phyloP scores from a whole-genome alignment of 179 eudicot genomes.

The Beta corolliflora region DNA sequence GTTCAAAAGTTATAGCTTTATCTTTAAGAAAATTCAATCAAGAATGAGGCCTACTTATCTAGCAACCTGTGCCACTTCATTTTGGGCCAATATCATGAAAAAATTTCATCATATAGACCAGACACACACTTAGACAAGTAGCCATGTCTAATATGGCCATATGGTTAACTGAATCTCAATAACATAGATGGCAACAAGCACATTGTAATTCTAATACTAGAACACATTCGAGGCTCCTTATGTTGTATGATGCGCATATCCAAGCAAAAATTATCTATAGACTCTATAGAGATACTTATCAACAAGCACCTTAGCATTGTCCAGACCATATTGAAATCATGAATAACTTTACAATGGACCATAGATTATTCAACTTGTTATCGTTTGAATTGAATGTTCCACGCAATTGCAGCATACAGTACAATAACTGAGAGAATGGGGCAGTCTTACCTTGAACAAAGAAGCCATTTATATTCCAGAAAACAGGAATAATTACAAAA shows the following conservation, averaged over 20 bases:
- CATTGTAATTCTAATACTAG: background rate
- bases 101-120: too few relatives aligned
- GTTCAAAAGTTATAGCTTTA: background rate
- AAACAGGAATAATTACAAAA: background rate
- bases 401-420: background rate
- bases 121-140: too few relatives aligned
- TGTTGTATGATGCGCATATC: background rate
- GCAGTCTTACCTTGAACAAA: conserved; percentile 30
- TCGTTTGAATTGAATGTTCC: background rate
- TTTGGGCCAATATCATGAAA: too few relatives aligned
- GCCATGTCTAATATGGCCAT: too few relatives aligned
- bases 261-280: background rate
- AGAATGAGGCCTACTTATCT: background rate
- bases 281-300: too few relatives aligned
- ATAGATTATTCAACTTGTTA: background rate
- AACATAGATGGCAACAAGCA: background rate
- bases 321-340: background rate
- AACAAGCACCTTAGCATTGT: background rate
- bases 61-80: too few relatives aligned
- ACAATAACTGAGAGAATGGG: background rate
- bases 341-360: background rate
- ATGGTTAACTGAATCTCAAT: too few relatives aligned
- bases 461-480: conserved; percentile 28
- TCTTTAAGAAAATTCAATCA: background rate
- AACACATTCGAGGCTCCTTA: background rate